Evolutionary conservation across 2,329 filamentous ascomycete species (phyloP).

Genomic region (Neofusicoccum cordaticola): DNA sequence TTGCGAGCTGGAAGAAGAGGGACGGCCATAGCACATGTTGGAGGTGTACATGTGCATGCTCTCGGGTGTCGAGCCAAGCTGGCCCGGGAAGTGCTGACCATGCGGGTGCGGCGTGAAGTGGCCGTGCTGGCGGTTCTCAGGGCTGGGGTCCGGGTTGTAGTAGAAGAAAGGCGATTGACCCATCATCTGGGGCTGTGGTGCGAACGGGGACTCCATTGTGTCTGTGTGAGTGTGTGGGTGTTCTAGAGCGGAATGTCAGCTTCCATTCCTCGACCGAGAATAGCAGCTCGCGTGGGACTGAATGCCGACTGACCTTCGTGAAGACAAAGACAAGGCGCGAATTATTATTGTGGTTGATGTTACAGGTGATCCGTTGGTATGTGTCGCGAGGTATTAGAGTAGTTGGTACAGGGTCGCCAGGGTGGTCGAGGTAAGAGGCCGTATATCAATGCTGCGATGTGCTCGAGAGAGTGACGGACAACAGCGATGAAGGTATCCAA

Average conservation of each 20-base stretch:
- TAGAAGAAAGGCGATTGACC: constrained; percentile 80
- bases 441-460: constrained; percentile 15
- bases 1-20: constrained; percentile 64
- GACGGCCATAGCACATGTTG: constrained; percentile 50
- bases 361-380: constrained; percentile 8
- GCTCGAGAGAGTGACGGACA: constrained; percentile 40
- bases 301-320: neutral
- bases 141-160: constrained; percentile 74
- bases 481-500: constrained; percentile 35
- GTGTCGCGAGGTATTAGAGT: constrained; percentile 13
- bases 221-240: constrained; percentile 26
- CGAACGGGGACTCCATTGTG: constrained; percentile 65
- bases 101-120: constrained; percentile 69
- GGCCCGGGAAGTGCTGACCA: constrained; percentile 40
- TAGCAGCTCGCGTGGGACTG: neutral
- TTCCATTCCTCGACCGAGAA: constrained; percentile 21
- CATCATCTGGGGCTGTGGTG: constrained; percentile 55
- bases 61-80: constrained; percentile 33
- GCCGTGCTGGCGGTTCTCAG: constrained; percentile 68
- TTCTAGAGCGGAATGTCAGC: constrained; percentile 25
- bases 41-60: constrained; percentile 42
- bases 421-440: neutral
- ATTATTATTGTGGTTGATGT: constrained; percentile 9
- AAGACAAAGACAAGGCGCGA: constrained; percentile 5
- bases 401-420: constrained; percentile 9